phyloP scores from a whole-genome alignment of 495 filamentous ascomycete species.

The Penicillium egyptiacum region DNA sequence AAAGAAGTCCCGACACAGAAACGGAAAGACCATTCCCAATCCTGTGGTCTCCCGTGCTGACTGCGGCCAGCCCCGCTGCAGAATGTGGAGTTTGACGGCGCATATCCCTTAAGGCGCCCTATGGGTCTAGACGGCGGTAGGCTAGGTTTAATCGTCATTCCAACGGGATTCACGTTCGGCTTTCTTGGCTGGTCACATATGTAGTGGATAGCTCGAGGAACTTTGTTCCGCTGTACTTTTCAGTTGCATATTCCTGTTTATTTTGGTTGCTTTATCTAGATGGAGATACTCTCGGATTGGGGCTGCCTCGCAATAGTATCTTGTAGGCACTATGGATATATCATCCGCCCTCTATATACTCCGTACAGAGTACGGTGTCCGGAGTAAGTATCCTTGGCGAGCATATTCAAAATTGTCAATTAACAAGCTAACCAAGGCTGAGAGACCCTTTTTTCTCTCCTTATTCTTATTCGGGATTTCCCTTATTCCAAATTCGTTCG shows the following conservation, averaged over 20 bases:
- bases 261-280: not conserved
- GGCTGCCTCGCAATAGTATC: not conserved
- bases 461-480: not conserved
- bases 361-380: not conserved
- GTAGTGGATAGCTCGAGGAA: not conserved
- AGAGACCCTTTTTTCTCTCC: not conserved
- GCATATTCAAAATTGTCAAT: not conserved
- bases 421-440: conserved; percentile 1
- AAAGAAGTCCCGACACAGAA: not conserved
- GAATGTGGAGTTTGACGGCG: conserved; percentile 13
- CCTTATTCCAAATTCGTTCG: not conserved
- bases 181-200: not conserved
- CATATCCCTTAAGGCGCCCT: not conserved
- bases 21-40: not conserved
- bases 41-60: conserved; percentile 8
- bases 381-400: not conserved
- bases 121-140: not conserved
- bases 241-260: not conserved
- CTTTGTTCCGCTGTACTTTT: not conserved
- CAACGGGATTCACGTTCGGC: not conserved
- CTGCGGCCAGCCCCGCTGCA: conserved; percentile 9
- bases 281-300: not conserved
- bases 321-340: not conserved
- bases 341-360: not conserved
- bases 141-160: not conserved